These are phyloP conservation scores for Tricladium varicosporioides DNA, from an alignment of 2,329 filamentous ascomycete species.

Conservation along the genomic window DNA sequence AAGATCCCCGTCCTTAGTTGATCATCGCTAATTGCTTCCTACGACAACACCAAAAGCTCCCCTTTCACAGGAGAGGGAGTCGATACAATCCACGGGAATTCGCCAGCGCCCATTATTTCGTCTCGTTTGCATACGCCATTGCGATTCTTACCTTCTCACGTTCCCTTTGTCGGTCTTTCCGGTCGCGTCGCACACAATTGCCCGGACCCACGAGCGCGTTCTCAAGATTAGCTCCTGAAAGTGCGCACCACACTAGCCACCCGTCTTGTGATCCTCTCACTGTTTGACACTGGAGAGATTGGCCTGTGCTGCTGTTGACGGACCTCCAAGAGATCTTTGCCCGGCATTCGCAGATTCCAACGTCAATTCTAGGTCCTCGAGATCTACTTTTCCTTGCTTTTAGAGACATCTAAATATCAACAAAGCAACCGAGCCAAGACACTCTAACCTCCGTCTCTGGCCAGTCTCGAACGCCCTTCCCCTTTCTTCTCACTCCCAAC, in stretches of 20 bases:
- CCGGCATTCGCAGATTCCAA: neutral
- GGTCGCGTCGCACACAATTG: neutral
- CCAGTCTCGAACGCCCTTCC: neutral
- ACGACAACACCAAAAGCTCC: constrained; percentile 13
- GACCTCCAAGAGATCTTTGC: neutral
- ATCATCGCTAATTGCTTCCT: constrained; percentile 14
- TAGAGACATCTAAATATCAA: constrained; percentile 17
- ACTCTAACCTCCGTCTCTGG: constrained; percentile 6
- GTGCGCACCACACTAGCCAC: neutral
- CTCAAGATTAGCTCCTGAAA: neutral
- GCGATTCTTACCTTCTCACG: neutral
- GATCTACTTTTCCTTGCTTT: constrained; percentile 6
- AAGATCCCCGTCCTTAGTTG: constrained; percentile 1
- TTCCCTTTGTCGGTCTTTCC: neutral
- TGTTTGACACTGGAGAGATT: constrained; percentile 4
- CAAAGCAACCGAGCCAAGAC: constrained; percentile 12
- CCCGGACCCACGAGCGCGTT: neutral
- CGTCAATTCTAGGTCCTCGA: neutral
- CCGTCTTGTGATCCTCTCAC: constrained; percentile 6
- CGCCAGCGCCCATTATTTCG: neutral
- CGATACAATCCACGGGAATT: constrained; percentile 5
- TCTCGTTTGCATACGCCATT: neutral
- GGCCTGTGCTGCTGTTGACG: constrained; percentile 6
- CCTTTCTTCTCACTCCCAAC: neutral
- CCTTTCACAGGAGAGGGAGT: constrained; percentile 10